Evolutionary conservation across 768 basidiomycete species (phyloP).

Genomic region (Pleurotus djamor): DNA sequence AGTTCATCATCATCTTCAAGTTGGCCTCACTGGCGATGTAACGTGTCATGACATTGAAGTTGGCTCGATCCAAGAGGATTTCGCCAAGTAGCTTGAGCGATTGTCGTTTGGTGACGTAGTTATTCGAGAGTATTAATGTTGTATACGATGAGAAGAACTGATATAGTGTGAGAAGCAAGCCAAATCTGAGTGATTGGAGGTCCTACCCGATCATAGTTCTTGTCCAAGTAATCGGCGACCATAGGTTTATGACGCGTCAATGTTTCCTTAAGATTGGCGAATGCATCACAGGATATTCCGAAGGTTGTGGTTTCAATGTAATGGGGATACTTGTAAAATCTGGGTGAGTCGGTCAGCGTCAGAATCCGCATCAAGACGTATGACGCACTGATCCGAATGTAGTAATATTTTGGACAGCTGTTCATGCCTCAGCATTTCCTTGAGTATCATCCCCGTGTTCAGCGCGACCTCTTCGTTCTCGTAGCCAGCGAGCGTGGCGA

Average conservation of each 20-base stretch:
- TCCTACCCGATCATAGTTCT: conserved; percentile 92
- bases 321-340: conserved; percentile 95
- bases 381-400: conserved; percentile 87
- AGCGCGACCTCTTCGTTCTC: conserved; percentile 94
- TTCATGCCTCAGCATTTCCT: conserved; percentile 96
- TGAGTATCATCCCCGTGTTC: conserved; percentile 97
- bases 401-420: conserved; percentile 86
- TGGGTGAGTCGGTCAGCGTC: conserved; percentile 23
- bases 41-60: conserved; percentile 97
- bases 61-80: conserved; percentile 95
- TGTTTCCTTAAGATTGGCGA: conserved; percentile 96
- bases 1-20: conserved; percentile 99
- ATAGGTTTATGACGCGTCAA: conserved; percentile 96
- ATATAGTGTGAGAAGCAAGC: not conserved
- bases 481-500: conserved; percentile 88
- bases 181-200: not conserved
- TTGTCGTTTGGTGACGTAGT: conserved; percentile 99
- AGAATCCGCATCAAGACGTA: not conserved
- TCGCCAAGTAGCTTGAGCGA: conserved; percentile 97
- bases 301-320: conserved; percentile 98
- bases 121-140: conserved; percentile 86
- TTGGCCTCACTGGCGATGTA: conserved; percentile 96
- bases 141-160: conserved; percentile 98
- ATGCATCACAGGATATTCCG: conserved; percentile 97
- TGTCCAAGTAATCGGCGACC: conserved; percentile 96